Conservation (phyloP, 371 early-diverging fungal species). For the Syncephalis plumigaleata region DNA sequence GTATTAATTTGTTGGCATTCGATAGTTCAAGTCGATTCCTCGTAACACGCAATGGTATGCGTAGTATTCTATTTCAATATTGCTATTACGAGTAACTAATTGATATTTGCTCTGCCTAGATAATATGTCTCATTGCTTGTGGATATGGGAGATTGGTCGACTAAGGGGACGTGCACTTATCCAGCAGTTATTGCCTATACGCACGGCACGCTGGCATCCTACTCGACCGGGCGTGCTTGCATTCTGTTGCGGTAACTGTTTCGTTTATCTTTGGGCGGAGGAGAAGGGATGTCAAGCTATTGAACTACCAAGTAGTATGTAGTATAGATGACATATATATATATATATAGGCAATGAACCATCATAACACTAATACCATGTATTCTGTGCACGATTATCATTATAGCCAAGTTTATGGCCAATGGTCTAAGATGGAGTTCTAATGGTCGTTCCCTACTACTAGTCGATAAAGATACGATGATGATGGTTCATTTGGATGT, state of each 20-base stretch:
- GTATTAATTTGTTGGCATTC: slow-evolving; percentile 35
- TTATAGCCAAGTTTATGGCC: background rate
- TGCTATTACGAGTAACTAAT: background rate
- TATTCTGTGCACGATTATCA: background rate
- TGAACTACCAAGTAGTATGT: background rate
- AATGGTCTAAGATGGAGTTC: background rate
- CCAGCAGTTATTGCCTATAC: slow-evolving; percentile 23
- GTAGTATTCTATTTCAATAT: slow-evolving; percentile 11
- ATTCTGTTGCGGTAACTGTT: slow-evolving; percentile 24
- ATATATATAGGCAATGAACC: too few species aligned
- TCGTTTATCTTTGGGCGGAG: slow-evolving; percentile 22
- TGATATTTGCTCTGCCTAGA: slow-evolving; percentile 14
- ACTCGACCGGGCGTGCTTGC: slow-evolving; percentile 18
- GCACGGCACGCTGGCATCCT: slow-evolving; percentile 36
- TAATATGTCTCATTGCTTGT: slow-evolving; percentile 36
- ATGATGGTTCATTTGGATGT: too few species aligned
- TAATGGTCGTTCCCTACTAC: background rate
- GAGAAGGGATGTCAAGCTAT: background rate
- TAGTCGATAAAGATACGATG: background rate
- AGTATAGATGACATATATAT: too few species aligned
- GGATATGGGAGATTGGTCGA: slow-evolving; percentile 34
- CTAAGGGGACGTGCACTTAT: slow-evolving; percentile 23
- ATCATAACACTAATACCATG: too few species aligned
- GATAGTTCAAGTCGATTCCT: slow-evolving; percentile 32
- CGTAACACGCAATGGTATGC: background rate